phyloP scores from a whole-genome alignment of 2,329 filamentous ascomycete genomes.

The Balansia obtecta region DNA sequence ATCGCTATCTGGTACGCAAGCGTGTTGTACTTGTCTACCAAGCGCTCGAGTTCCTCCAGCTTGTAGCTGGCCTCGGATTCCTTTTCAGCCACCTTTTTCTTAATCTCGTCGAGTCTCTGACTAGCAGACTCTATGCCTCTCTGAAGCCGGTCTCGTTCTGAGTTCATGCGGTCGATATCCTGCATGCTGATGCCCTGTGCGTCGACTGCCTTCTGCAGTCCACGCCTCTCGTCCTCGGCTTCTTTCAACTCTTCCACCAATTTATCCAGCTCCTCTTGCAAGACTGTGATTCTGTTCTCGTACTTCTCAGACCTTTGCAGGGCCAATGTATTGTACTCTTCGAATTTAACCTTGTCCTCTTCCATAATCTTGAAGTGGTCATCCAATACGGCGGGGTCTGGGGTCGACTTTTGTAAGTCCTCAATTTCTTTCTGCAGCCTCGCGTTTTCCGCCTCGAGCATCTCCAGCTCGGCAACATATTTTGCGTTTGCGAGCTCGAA shows the following conservation, averaged over 20 bases:
- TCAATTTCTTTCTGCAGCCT: conserved; percentile 75
- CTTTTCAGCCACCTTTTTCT: conserved; percentile 70
- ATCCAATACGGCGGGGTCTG: conserved; percentile 72
- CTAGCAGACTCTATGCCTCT: conserved; percentile 70
- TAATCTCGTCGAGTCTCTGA: conserved; percentile 69
- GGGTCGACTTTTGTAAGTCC: conserved; percentile 75
- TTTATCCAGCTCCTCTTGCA: conserved; percentile 81
- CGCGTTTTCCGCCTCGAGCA: conserved; percentile 77
- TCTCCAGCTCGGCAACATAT: conserved; percentile 71
- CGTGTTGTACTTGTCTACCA: conserved; percentile 86
- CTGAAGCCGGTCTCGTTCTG: conserved; percentile 86
- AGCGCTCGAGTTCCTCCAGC: conserved; percentile 82
- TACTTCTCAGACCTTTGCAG: conserved; percentile 82
- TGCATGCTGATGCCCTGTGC: conserved; percentile 90
- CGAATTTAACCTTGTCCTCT: conserved; percentile 89
- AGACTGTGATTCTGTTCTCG: conserved; percentile 61
- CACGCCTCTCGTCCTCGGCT: conserved; percentile 68
- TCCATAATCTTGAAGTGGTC: conserved; percentile 88
- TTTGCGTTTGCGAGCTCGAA: conserved; percentile 79
- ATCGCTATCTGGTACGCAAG: conserved; percentile 87
- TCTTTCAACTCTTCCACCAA: conserved; percentile 61
- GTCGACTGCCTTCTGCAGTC: conserved; percentile 77
- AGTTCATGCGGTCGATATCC: conserved; percentile 98
- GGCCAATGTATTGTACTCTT: conserved; percentile 82
- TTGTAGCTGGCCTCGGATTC: conserved; percentile 77